These are phyloP conservation scores for Condylostoma magnum DNA, from an alignment of 169 alveolate genomes.

Conservation along the genomic window DNA sequence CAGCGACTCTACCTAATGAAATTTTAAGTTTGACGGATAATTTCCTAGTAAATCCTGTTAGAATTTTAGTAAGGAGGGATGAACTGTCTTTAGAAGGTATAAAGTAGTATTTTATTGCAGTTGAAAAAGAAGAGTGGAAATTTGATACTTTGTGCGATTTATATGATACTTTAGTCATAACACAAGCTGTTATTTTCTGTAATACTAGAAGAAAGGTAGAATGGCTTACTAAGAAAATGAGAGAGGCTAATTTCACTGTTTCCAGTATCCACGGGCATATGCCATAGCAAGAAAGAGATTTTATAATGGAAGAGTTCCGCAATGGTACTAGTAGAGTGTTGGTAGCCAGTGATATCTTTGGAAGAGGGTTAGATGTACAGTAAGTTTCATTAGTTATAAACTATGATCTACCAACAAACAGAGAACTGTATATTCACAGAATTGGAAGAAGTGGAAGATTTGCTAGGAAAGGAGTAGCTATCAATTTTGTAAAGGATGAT, in stretches of 20 bases:
- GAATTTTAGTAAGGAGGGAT: constrained; percentile 97
- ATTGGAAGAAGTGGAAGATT: constrained; percentile 99
- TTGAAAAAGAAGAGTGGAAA: constrained; percentile 99
- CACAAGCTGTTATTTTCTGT: constrained; percentile 99
- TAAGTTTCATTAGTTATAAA: constrained; percentile 96
- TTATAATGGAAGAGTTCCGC: constrained; percentile 96
- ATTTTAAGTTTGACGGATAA: constrained; percentile 95
- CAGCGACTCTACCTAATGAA: constrained; percentile 99
- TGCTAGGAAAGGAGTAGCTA: constrained; percentile 99
- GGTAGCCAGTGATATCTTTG: constrained; percentile 99
- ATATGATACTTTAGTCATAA: constrained; percentile 96
- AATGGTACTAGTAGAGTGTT: constrained; percentile 95
- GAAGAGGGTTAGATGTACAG: constrained; percentile 99
- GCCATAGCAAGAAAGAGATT: constrained; percentile 97
- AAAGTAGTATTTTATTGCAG: constrained; percentile 96
- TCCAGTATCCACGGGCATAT: constrained; percentile 97
- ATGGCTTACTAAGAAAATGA: constrained; percentile 97
- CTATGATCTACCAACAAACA: constrained; percentile 97
- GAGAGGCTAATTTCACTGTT: constrained; percentile 96
- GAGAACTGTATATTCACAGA: constrained; percentile 98
- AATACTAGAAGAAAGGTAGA: constrained; percentile 95
- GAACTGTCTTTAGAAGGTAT: constrained; percentile 98
- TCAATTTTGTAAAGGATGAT: constrained; percentile 96
- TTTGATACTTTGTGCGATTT: constrained; percentile 98
- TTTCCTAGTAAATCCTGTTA: constrained; percentile 98